A percentile compares a stretch with the other conserved stretches of the same genome.
These are phyloP conservation scores for Zoysia pacifica DNA, from an alignment of 176 grass and related monocot genomes.

Conservation along the genomic window DNA sequence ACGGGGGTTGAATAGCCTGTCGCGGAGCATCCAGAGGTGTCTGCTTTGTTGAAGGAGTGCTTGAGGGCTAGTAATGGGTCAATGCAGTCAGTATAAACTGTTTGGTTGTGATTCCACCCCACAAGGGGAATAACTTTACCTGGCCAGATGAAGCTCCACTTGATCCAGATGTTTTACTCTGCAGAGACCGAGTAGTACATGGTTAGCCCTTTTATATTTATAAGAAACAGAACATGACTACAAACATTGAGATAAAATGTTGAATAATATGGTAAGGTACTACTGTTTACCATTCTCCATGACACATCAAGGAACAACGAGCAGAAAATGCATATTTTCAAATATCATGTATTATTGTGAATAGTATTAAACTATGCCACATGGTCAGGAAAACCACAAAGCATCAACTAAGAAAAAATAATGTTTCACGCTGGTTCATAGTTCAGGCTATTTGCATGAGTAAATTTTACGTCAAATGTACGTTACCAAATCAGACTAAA, in stretches of 20 bases:
- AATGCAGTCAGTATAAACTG: conserved; percentile 39
- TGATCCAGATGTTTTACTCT: conserved; percentile 76
- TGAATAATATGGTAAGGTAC: neutral
- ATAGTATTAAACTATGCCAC: conserved; percentile 7
- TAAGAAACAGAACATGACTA: neutral
- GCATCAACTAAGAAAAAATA: neutral
- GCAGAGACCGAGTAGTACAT: conserved; percentile 20
- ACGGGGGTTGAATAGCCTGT: conserved; percentile 55
- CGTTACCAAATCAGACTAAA: neutral
- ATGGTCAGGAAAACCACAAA: conserved; percentile 4
- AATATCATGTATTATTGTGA: conserved; percentile 5
- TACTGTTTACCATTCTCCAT: neutral
- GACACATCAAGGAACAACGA: conserved; percentile 1
- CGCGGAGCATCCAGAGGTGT: conserved; percentile 46
- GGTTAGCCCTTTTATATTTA: neutral
- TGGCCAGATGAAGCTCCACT: conserved; percentile 73
- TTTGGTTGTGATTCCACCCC: neutral
- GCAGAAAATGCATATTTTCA: neutral
- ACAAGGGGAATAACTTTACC: conserved; percentile 47
- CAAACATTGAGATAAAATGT: conserved; percentile 5
- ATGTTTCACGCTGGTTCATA: neutral
- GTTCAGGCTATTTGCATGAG: neutral
- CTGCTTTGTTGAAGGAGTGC: conserved; percentile 51
- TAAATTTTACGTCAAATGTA: neutral
- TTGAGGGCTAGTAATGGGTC: conserved; percentile 54